These are phyloP conservation scores for Heliamphora exappendiculata DNA, from an alignment of 148 eudicot genomes.

Conservation along the genomic window DNA sequence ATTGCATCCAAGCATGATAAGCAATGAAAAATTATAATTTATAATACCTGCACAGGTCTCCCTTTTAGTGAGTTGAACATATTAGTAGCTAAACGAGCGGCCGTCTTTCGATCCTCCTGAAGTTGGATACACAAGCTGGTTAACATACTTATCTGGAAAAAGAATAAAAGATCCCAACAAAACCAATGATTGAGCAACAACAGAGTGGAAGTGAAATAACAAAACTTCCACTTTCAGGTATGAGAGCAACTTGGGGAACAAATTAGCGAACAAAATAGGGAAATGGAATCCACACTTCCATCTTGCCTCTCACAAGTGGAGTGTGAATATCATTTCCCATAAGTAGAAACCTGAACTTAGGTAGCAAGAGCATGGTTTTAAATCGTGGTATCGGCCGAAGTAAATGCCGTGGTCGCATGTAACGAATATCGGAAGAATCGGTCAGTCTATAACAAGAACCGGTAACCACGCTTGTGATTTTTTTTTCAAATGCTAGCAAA, in stretches of 20 bases:
- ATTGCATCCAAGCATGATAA: background rate
- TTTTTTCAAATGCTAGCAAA: too few relatives aligned
- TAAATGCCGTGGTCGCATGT: too few relatives aligned
- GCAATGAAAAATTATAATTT: conserved; percentile 17
- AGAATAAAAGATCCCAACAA: background rate
- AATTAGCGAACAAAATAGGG: too few relatives aligned
- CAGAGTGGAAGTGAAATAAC: background rate
- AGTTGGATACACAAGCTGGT: conserved; percentile 10
- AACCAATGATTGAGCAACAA: background rate
- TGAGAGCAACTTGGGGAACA: background rate
- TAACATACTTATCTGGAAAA: background rate
- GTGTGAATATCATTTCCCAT: too few relatives aligned
- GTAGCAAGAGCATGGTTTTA: background rate
- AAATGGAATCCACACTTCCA: too few relatives aligned
- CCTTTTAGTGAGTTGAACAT: conserved; percentile 93
- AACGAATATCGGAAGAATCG: too few relatives aligned
- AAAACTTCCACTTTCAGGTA: background rate
- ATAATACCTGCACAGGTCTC: conserved; percentile 81
- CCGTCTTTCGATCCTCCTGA: conserved; percentile 84
- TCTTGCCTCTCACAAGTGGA: too few relatives aligned
- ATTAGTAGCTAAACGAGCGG: conserved; percentile 68
- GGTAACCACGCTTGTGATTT: too few relatives aligned
- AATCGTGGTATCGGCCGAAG: too few relatives aligned
- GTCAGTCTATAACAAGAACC: too few relatives aligned
- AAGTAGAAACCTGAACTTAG: background rate